Evolutionary conservation across 1,139 yeast genomes (phyloP).

Genomic region (Zygosaccharomyces sapae): DNA sequence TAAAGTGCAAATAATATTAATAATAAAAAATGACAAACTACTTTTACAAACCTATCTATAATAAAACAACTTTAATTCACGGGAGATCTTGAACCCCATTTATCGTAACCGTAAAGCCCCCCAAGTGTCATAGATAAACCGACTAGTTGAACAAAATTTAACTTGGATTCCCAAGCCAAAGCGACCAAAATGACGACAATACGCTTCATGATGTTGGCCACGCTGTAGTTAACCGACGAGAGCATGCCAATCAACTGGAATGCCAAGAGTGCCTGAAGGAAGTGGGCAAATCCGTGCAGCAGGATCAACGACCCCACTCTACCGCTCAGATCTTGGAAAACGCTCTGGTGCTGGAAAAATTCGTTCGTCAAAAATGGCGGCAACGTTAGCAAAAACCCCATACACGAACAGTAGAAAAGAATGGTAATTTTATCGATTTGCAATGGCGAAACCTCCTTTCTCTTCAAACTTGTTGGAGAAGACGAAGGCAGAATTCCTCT

Average conservation of each 20-base stretch:
- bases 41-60: constrained; percentile 2
- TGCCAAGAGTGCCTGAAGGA: constrained; percentile 79
- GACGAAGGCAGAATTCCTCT: constrained; percentile 27
- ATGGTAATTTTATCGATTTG: constrained; percentile 75
- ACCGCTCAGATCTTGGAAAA: constrained; percentile 36
- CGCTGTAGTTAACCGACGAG: constrained; percentile 88
- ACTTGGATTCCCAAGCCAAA: constrained; percentile 71
- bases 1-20: no score
- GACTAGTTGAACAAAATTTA: constrained; percentile 51
- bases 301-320: constrained; percentile 41
- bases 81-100: constrained; percentile 19
- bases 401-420: constrained; percentile 73
- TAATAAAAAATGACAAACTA: constrained; percentile 6
- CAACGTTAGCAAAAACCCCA: constrained; percentile 73
- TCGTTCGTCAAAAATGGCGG: constrained; percentile 60
- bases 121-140: constrained; percentile 67
- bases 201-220: constrained; percentile 83
- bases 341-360: constrained; percentile 32
- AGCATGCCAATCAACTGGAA: constrained; percentile 83
- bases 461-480: constrained; percentile 12
- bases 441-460: constrained; percentile 21
- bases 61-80: neutral
- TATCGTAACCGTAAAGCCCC: constrained; percentile 64
- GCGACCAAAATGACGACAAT: constrained; percentile 81
- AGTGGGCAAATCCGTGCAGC: constrained; percentile 78